Evolutionary conservation across 2,329 filamentous ascomycete genomes (phyloP).

Genomic region (Cytospora mali): DNA sequence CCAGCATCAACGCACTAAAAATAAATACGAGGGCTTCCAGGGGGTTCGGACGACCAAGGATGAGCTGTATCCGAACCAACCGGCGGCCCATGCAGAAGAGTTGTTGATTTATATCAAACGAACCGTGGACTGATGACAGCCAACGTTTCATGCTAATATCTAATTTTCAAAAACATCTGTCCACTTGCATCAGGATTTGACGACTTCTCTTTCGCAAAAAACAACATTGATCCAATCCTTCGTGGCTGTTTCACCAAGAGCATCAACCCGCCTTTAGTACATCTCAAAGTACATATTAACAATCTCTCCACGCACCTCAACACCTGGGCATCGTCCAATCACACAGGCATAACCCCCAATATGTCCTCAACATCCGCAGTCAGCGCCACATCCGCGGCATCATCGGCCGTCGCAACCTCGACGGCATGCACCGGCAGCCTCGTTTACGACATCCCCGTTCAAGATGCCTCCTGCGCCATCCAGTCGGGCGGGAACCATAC

Average conservation of each 20-base stretch:
- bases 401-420: constrained; percentile 4
- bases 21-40: constrained; percentile 15
- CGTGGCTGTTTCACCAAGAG: not conserved
- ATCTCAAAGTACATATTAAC: not conserved
- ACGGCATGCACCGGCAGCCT: constrained; percentile 27
- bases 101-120: constrained; percentile 24
- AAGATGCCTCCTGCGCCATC: constrained; percentile 49
- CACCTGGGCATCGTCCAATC: not conserved
- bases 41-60: constrained; percentile 4
- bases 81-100: not conserved
- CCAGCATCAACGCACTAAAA: constrained; percentile 12
- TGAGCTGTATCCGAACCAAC: constrained; percentile 16
- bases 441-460: constrained; percentile 47
- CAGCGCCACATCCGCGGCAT: constrained; percentile 1
- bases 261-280: not conserved
- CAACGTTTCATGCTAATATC: not conserved
- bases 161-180: not conserved
- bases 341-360: not conserved
- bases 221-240: not conserved
- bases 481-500: constrained; percentile 44
- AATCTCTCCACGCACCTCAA: not conserved
- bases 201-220: not conserved
- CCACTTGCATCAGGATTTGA: not conserved
- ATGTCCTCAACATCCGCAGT: constrained; percentile 17
- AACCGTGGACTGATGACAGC: constrained; percentile 9